Base-by-base conservation (phyloP, 192 early-diverging fungal species). In the Mortierella claussenii region DNA sequence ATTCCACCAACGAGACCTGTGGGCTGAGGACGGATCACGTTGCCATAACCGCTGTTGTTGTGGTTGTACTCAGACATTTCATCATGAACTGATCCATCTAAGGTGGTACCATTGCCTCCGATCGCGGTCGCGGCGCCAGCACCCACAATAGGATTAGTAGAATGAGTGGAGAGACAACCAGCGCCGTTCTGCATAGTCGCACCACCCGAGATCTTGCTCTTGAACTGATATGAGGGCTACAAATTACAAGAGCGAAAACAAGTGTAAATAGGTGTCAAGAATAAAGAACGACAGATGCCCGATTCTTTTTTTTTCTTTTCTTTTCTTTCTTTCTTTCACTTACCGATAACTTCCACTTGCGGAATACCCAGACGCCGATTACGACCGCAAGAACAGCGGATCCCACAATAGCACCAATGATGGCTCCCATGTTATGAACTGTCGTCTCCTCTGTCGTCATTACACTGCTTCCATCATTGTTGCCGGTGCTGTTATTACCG, bases 261-360 rank as follows among this genome's bases (percentile, higher is more conserved):
- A 1, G 20, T 3, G 12, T 40, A 43, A 18, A 7, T 23, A 1
- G 10, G 26, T 28, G 15, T 23, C 21, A 1, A n/a, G 4, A n/a
- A 26, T 34, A 13, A 2, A 17, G 28, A 24, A 0, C n/a, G 21
- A 8, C 28, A 28, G 20, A 7, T 11, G 13, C 20, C n/a, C n/a
- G n/a, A n/a, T n/a, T n/a, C n/a, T n/a, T n/a, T n/a, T n/a, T n/a
- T n/a, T n/a, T n/a, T 30, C 17, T 36, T 31, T 37, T 5, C 26
- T 56, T 21, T 46, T 45, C 49, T 17, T 26, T 1, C 3, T 52
- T 21, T 26, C 12, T 24, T 24, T 40, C 40, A 49, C 69, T 30
- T 68, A 80, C 76, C 36, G 58, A 55, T 11, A 78, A 46, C 52
- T 76, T 80, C 66, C 68, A 76, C 45, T 75, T 80, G 50, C 73